A percentile compares a stretch with the other conserved stretches of the same genome.
These are phyloP conservation scores for Symbiodinium natans DNA, from an alignment of 73 alveolate genomes.

Conservation along the genomic window DNA sequence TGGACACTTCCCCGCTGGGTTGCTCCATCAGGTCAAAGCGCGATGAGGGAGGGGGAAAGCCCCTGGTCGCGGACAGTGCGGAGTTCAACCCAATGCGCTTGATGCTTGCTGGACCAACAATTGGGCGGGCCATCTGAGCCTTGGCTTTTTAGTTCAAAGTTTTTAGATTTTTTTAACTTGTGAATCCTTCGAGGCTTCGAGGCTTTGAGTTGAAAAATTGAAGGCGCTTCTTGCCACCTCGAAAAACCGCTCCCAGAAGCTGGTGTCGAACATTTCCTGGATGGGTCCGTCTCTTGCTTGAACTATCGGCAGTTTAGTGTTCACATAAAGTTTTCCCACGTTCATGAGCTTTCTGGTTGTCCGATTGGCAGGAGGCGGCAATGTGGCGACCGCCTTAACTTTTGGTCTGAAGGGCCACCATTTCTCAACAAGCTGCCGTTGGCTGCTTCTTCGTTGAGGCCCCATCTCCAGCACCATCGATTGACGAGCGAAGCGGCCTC, in stretches of 20 bases:
- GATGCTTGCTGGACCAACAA: slow-evolving; percentile 41
- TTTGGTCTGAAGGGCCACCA: no score
- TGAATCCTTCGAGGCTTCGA: no score
- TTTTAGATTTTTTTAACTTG: no score
- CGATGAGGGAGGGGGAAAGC: not conserved
- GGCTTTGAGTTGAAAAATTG: no score
- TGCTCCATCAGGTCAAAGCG: not conserved
- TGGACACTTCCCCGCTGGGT: no score
- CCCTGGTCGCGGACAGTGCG: not conserved
- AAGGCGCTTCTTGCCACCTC: not conserved
- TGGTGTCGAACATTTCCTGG: not conserved
- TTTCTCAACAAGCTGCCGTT: no score
- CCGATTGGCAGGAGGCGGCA: no score
- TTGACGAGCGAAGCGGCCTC: slow-evolving; percentile 40
- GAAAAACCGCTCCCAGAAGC: not conserved
- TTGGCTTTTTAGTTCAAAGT: not conserved
- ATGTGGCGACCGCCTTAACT: no score
- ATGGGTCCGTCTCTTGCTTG: not conserved
- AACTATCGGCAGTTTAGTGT: no score
- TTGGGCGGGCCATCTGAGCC: slow-evolving; percentile 71
- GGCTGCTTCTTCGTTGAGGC: not conserved
- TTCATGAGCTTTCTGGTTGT: no score
- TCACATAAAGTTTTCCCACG: no score
- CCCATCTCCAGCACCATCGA: slow-evolving; percentile 51
- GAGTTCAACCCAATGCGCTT: slow-evolving; percentile 52